Base-by-base conservation (phyloP, 352 stramenopile genomes). In the Phytopythium kandeliae region DNA sequence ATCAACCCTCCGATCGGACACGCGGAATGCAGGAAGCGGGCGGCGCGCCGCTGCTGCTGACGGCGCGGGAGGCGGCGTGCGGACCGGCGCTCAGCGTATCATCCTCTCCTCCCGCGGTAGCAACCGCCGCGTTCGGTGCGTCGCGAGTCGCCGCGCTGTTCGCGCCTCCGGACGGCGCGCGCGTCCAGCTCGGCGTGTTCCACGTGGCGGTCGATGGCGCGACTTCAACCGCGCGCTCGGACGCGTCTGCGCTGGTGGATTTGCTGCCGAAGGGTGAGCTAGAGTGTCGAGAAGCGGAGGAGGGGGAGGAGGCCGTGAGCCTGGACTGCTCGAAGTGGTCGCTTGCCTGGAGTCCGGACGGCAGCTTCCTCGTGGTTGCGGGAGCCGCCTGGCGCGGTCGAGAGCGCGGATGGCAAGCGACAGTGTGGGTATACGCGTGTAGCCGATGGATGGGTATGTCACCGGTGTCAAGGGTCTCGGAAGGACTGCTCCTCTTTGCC, bases 331-430 rank as follows among this genome's bases (percentile, higher is more conserved):
- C 31, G 19, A 45, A 37, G 6, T 82, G 70, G 71, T 50, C 52
- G 31, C 50, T 85, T 0, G 52, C 38, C n/a, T 85, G 73, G 79
- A 91, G 75, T 60, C 57, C 69, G 16, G 71, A 89, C 50, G 63
- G 57, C 8, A 59, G 67, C 10, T 70, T 81, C 51, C 54, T 91
- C 25, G 56, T 85, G 33, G 41, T 89, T 13, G 57, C 58, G 17
- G 77, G 77, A 12, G 49, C 51, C 21, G 25, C 71, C 17, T n/a
- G 40, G 22, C 36, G 13, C 35, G 51, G 12, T 6, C n/a, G 53
- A 11, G 51, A 69, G 22, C 61, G 46, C 24, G 19, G 50, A 53
- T 44, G 19, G 2, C 17, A 69, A 64, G 42, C 48, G 34, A 48
- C 60, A 19, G 8, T 91, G 25, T 89, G 73, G 75, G 34, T 91